Base-by-base conservation (phyloP, 2,329 filamentous ascomycete species). In the Stagonosporopsis cucurbitacearum region DNA sequence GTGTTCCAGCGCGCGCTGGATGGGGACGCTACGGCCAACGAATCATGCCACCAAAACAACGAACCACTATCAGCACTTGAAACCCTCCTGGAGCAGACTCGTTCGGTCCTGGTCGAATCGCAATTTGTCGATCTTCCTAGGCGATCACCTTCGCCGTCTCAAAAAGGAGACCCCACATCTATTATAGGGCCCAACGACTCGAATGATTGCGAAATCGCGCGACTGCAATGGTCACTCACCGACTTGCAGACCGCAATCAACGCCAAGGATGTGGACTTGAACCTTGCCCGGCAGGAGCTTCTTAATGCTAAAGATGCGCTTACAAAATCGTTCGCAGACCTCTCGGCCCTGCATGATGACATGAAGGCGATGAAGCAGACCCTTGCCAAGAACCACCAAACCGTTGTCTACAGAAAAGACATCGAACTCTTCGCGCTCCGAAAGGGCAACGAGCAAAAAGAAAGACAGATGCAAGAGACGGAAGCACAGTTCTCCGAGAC, bases 361-460 rank as follows among this genome's bases (percentile, higher is more conserved):
- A 60, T 72, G 53, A 73, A 68, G 44, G 65, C 60, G 4, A 63
- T 69, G 53, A 75, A 70, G 40, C 65, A 71, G 22, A 66, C 57
- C 7, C 54, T 73, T 23, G 69, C 62, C 22, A 66, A 67, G 2
- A 66, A 73, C 23, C 72, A 75, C 19, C 72, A 75, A 57, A 62
- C 70, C 12, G 55, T 69, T 37, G 54, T 73, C 46, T 75, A 75
- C 43, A 65, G 72, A 19, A 75, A 74, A 43, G 72, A 75, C 43
- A 75, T 75, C 41, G 72, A 75, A 45, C 57, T 75, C 15, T 75
- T 75, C 58, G 72, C 72, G 6, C 62, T 74, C 9, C 68, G 72
- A 2, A 75, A 75, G 53, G 67, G 63, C 17, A 73, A 69, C 53
- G 71, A 74, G 37, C 71, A 72, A 42, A 74, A 73, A 47, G 72